Percentiles rank a stretch among this genome's conserved stretches.
Evolutionary conservation across 441 rosid species (phyloP).

Genomic region (Gossypium schwendimanii): DNA sequence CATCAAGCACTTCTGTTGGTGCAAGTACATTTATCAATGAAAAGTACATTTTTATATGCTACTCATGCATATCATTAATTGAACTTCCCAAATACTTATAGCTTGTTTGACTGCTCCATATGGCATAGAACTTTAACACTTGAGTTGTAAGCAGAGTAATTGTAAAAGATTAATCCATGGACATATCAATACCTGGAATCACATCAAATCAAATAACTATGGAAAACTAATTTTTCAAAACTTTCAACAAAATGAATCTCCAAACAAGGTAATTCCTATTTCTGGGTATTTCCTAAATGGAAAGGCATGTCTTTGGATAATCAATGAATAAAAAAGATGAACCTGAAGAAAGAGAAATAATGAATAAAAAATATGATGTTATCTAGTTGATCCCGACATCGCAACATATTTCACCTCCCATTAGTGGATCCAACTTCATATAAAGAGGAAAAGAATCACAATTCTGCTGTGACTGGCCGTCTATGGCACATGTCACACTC

Average conservation of each 20-base stretch:
- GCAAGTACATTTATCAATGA: background rate
- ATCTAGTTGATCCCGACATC: background rate
- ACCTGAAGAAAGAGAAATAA: background rate
- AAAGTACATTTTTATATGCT: background rate
- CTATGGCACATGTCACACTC: background rate
- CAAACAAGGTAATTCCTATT: background rate
- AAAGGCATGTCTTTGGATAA: background rate
- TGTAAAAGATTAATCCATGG: background rate
- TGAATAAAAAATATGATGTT: background rate
- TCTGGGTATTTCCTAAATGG: background rate
- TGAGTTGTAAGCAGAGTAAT: background rate
- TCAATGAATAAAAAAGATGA: background rate
- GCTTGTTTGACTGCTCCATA: background rate
- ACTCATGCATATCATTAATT: background rate
- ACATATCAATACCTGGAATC: background rate
- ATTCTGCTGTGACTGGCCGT: background rate
- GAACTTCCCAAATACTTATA: background rate
- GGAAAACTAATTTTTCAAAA: background rate
- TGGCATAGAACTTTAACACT: background rate
- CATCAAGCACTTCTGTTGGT: background rate
- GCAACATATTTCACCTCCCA: background rate
- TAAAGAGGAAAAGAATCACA: background rate
- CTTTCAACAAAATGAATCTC: background rate
- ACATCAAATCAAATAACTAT: slow-evolving; percentile 4
- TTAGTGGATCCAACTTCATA: background rate